Base-by-base conservation (phyloP, 371 early-diverging fungal species). In the Umbelopsis sp. region DNA sequence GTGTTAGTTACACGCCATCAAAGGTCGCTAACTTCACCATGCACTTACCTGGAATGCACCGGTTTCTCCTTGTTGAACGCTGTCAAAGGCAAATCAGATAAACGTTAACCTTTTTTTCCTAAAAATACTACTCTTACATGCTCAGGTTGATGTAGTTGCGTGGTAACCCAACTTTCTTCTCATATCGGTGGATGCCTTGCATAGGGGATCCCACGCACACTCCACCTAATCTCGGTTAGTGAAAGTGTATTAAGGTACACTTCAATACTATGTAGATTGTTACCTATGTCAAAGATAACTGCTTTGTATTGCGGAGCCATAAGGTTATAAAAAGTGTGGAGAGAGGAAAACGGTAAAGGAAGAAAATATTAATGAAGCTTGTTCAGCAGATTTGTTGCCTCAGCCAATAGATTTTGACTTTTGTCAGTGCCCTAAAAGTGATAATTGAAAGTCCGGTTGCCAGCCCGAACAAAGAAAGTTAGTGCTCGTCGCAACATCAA, bases 201-300 rank as follows among this genome's bases (percentile, higher is more conserved):
- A 94, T 89, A 35, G 95, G 95, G 29, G 92, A 92, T 22, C 90
- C 86, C 32, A 93, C 93, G 67, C 91, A 89, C 1, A 94, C 94
- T 38, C 95, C 95, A 66, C 94, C 94, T 83, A 29, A 45, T 44
- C 44, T 22, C 20, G 44, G 32, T 14, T 25, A 63, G 25, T 14
- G 22, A 67, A 44, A 35, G 20, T 3, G 10, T 18, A 0, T 18
- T 0, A 4, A 8, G 18, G 18, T 24, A 18, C 29, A 24, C 25
- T 63, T 38, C 24, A 64, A 35, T 16, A 8, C 1, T 32, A 5
- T n/a, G 63, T 8, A 14, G 9, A 44, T 1, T 41, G 4, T 50
- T 72, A 75, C 79, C 79, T 25, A 93, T 87, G 76, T 93, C 93
- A 69, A 93, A 93, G 25, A 92, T 81, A 20, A 92, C 87, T 0